Evolutionary conservation across 176 grass and related monocot genomes (phyloP).

Genomic region (Elaeis guineensis): DNA sequence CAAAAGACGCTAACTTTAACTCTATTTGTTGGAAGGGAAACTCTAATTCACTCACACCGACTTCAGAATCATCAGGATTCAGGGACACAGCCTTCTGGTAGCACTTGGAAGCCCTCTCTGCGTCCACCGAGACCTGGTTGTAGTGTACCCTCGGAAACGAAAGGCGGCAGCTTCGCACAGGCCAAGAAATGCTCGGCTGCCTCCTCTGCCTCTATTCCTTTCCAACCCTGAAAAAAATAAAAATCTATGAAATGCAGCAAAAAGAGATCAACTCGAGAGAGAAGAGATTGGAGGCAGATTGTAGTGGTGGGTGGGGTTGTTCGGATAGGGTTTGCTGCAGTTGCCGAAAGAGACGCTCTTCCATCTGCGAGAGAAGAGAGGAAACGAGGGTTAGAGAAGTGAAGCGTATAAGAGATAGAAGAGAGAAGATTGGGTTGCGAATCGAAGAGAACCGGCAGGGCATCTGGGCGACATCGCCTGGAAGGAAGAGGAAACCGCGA

Average conservation of each 20-base stretch:
- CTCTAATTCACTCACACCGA: constrained; percentile 42
- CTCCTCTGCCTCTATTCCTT: constrained; percentile 22
- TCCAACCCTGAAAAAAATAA: constrained; percentile 26
- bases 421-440: no score
- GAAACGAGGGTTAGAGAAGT: background rate
- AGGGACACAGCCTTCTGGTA: constrained; percentile 58
- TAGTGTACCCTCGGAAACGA: constrained; percentile 59
- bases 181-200: constrained; percentile 69
- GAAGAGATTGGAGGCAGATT: constrained; percentile 18
- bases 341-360: constrained; percentile 24
- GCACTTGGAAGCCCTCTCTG: constrained; percentile 62
- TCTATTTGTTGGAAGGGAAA: background rate
- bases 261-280: background rate
- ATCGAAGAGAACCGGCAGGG: no score
- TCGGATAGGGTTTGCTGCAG: constrained; percentile 52
- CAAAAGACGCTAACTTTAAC: no score
- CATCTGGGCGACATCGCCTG: no score
- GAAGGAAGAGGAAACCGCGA: no score
- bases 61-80: constrained; percentile 48
- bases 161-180: constrained; percentile 70
- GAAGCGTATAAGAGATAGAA: no score
- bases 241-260: background rate
- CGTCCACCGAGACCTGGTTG: constrained; percentile 20
- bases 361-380: constrained; percentile 19
- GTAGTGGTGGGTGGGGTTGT: constrained; percentile 39